Conservation (phyloP, 2,329 filamentous ascomycete species). For the Dactylonectria estremocensis region DNA sequence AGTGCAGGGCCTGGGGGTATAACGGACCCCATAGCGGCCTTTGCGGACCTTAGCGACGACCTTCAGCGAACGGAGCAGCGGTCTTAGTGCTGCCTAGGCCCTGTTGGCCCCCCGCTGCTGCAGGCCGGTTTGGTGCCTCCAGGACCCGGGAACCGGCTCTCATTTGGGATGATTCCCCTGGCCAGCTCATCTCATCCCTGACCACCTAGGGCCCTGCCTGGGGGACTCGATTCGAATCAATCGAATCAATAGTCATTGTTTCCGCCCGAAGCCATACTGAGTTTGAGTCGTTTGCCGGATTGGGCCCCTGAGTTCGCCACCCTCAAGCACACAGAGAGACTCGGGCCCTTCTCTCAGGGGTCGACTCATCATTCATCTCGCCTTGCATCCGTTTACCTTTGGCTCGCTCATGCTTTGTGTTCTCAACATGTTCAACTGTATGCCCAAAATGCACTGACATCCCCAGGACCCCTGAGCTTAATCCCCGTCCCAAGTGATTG, state of each 20-base stretch:
- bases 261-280: not conserved
- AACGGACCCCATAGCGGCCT: not conserved
- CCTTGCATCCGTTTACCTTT: not conserved
- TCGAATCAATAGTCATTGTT: not conserved
- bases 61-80: slow-evolving; percentile 12
- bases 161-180: slow-evolving; percentile 16
- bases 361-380: not conserved
- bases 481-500: slow-evolving; percentile 20
- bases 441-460: slow-evolving; percentile 14
- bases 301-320: not conserved
- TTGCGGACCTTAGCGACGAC: slow-evolving; percentile 4
- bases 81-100: slow-evolving; percentile 11
- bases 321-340: no score
- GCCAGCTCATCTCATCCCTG: slow-evolving; percentile 22
- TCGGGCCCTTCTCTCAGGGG: not conserved
- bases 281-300: not conserved
- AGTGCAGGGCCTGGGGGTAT: slow-evolving; percentile 12
- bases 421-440: not conserved
- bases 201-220: not conserved
- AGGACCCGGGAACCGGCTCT: slow-evolving; percentile 18
- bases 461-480: slow-evolving; percentile 6
- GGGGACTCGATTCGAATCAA: no score
- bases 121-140: not conserved
- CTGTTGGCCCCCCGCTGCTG: slow-evolving; percentile 12
- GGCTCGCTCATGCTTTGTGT: not conserved